These are phyloP conservation scores for Oxytropis ochrocephala DNA, from an alignment of 306 rosid species.

Conservation along the genomic window DNA sequence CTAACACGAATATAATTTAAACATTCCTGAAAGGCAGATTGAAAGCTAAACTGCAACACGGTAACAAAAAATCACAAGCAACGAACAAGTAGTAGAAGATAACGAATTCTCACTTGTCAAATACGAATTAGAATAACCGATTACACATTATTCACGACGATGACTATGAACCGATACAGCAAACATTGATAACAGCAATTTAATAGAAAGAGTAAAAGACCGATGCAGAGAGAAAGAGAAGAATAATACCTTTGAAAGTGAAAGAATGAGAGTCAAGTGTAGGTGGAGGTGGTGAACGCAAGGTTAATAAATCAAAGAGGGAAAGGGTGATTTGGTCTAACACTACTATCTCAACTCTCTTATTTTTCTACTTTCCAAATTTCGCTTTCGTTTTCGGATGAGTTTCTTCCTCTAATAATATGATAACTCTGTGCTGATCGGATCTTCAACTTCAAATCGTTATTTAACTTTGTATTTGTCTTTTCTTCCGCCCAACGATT, in stretches of 20 bases:
- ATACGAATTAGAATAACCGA: not conserved
- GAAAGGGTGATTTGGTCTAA: not conserved
- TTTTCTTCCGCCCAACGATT: conserved; percentile 6
- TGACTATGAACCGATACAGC: not conserved
- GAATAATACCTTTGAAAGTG: conserved; percentile 29
- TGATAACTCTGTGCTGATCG: conserved; percentile 13
- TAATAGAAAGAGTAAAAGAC: not conserved
- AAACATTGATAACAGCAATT: conserved; percentile 1
- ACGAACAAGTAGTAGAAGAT: not conserved
- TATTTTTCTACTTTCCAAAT: not conserved
- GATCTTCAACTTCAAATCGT: conserved; percentile 19
- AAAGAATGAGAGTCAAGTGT: conserved; percentile 6
- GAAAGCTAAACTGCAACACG: conserved; percentile 2
- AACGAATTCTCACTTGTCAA: conserved; percentile 5
- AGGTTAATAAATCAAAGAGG: not conserved
- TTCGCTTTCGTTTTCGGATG: conserved; percentile 26
- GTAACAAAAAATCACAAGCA: not conserved
- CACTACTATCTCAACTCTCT: not conserved
- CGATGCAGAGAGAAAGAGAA: not conserved
- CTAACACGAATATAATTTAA: not conserved
- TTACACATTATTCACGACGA: conserved; percentile 19
- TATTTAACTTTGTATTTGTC: conserved; percentile 2
- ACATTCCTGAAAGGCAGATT: not conserved
- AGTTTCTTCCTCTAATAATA: conserved; percentile 10
- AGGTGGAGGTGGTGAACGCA: not conserved